These are phyloP conservation scores for Coemansia sp. DNA, from an alignment of 192 early-diverging fungal genomes.

Conservation along the genomic window DNA sequence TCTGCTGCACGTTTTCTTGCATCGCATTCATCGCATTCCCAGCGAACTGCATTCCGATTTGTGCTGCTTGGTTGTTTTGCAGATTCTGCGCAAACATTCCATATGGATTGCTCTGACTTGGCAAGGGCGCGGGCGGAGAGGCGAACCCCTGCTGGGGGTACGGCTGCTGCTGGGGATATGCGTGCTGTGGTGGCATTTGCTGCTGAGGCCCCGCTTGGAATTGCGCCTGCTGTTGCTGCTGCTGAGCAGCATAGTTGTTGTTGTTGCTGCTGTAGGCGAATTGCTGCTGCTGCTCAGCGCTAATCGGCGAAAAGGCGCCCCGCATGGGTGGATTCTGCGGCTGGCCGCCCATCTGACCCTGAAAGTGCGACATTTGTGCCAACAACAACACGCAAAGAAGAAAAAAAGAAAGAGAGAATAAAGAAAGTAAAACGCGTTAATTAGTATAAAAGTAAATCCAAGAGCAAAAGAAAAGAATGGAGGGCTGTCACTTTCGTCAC, in stretches of 20 bases:
- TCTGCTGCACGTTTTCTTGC: slow-evolving; percentile 87
- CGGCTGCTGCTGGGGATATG: slow-evolving; percentile 9
- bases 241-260: slow-evolving; percentile 11
- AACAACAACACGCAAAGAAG: not conserved
- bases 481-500: not conserved
- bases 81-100: slow-evolving; percentile 33
- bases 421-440: not conserved
- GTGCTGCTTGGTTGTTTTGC: slow-evolving; percentile 73
- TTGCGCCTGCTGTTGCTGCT: slow-evolving; percentile 17
- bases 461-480: not conserved
- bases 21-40: slow-evolving; percentile 80
- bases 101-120: slow-evolving; percentile 24
- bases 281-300: slow-evolving; percentile 47
- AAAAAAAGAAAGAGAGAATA: slow-evolving; percentile 1
- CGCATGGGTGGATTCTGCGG: slow-evolving; percentile 42
- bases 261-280: slow-evolving; percentile 19
- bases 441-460: too few relatives aligned
- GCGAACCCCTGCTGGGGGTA: slow-evolving; percentile 14
- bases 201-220: slow-evolving; percentile 6
- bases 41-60: slow-evolving; percentile 96
- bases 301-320: slow-evolving; percentile 53
- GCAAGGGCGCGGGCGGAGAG: not conserved
- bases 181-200: slow-evolving; percentile 9
- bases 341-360: slow-evolving; percentile 46
- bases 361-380: slow-evolving; percentile 33